Evolutionary conservation across 495 filamentous ascomycete species (phyloP).

Genomic region (Penicillium parvum): DNA sequence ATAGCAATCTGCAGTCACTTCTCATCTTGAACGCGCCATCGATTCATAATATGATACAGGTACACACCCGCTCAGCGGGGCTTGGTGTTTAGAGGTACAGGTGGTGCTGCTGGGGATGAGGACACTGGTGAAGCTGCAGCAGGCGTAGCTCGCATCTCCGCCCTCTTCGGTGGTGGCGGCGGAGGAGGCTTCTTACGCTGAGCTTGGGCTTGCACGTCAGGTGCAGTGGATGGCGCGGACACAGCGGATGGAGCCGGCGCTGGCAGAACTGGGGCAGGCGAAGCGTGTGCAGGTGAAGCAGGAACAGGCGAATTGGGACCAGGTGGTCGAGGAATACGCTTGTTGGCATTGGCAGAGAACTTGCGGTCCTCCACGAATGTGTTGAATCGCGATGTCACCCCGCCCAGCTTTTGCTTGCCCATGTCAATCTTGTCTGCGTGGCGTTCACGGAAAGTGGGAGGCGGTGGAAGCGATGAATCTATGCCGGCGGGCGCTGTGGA

Average conservation of each 20-base stretch:
- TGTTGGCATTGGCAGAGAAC: constrained; percentile 27
- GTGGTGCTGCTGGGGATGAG: constrained; percentile 33
- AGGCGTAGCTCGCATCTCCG: constrained; percentile 34
- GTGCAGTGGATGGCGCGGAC: background rate
- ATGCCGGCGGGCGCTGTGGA: constrained; percentile 29
- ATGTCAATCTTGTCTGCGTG: constrained; percentile 60
- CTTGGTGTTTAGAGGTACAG: constrained; percentile 39
- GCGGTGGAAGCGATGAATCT: constrained; percentile 7
- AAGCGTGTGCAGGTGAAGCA: background rate
- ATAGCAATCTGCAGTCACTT: no score
- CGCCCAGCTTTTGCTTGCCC: constrained; percentile 57
- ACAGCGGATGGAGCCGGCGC: background rate
- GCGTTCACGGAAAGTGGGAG: constrained; percentile 52
- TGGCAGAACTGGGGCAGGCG: background rate
- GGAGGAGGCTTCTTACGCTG: constrained; percentile 64
- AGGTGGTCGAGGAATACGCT: constrained; percentile 28
- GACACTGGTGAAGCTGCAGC: constrained; percentile 13
- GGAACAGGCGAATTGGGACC: constrained; percentile 13
- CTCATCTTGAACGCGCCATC: background rate
- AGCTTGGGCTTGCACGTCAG: constrained; percentile 18
- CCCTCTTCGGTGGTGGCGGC: constrained; percentile 61
- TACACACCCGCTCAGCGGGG: constrained; percentile 34
- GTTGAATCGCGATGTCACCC: constrained; percentile 37
- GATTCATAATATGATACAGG: constrained; percentile 4
- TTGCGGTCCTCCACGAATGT: constrained; percentile 34